Percentiles rank a stretch among this genome's conserved stretches.
Evolutionary conservation across 306 rosid genomes (phyloP).

Genomic region (Dryas drummondii): DNA sequence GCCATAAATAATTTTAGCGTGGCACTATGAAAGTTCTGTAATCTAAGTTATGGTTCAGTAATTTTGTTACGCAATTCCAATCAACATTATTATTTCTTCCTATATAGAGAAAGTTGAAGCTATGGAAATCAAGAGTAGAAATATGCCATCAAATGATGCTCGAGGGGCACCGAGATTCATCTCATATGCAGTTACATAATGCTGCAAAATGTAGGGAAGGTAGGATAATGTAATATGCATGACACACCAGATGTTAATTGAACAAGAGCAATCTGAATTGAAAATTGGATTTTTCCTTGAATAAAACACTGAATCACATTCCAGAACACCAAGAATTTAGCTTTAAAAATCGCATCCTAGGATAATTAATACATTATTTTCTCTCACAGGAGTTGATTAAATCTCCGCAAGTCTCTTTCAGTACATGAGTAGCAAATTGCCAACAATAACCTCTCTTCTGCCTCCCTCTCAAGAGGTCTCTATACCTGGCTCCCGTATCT

Average conservation of each 20-base stretch:
- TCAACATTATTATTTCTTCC: not conserved
- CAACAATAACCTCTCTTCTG: not conserved
- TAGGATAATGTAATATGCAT: too few relatives aligned
- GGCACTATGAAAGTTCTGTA: too few relatives aligned
- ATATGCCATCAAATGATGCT: not conserved
- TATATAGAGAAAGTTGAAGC: too few relatives aligned
- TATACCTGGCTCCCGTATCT: slow-evolving; percentile 56
- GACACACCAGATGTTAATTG: not conserved
- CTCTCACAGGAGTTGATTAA: slow-evolving; percentile 6
- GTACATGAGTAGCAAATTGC: not conserved
- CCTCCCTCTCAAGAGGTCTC: slow-evolving; percentile 36
- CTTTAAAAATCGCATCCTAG: slow-evolving; percentile 12
- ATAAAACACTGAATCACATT: slow-evolving; percentile 9
- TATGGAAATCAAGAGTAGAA: not conserved
- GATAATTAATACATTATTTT: slow-evolving; percentile 16
- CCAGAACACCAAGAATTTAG: slow-evolving; percentile 14
- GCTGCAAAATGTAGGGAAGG: too few relatives aligned
- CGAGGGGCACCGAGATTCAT: too few relatives aligned
- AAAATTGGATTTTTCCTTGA: slow-evolving; percentile 7
- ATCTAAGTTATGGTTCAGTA: not conserved
- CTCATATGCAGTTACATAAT: too few relatives aligned
- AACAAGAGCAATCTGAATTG: not conserved
- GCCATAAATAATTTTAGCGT: too few relatives aligned
- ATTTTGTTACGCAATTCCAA: not conserved
- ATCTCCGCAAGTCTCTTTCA: not conserved